Base-by-base conservation (phyloP, 2,329 filamentous ascomycete species). In the Arthrinium puccinioides region DNA sequence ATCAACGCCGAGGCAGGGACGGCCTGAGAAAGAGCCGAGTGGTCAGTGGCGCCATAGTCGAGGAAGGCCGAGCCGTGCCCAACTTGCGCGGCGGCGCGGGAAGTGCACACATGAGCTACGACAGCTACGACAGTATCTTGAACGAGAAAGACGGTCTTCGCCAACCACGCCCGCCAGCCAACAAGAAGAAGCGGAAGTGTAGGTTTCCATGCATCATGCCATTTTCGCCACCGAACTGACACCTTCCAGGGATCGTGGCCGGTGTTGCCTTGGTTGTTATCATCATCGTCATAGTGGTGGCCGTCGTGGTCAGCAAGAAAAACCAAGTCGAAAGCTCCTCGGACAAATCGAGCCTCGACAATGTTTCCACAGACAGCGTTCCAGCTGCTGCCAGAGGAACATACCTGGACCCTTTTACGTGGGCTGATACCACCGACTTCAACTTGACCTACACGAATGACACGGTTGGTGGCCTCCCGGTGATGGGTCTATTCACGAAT, bases 391-490 rank as follows among this genome's bases (percentile, higher is more conserved):
- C 78, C 51, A 79, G 76, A 58, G 87, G 80, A 11, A 86, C 84
- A 3, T 82, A 84, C 44, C 70, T 95, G 15, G 89, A 98, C 54
- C 92, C 92, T 0, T 94, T 87, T 59, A 80, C 82, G 2, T 98
- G 92, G 92, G 83, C 84, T 47, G 84, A 94, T 49, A 96, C 89
- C 1, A 74, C 71, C 0, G 87, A 89, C 52, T 95, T 97, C 67
- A 98, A 98, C 56, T 74, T 90, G 43, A 97, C 92, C 0, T 98
- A 94, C 57, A 98, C 92, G 0, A 78, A 82, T 42, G 74, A 79
- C 34, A 88, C 79, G 11, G 82, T 97, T 1, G 92, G 92, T 15
- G 85, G 82, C 3, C 70, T 98, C n/a, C 82, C 87, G 0, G 61
- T 97, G 42, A 97, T 97, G 80, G 92, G 92, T 1, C 72, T 98